Evolutionary conservation across 1,284 basidiomycete species (phyloP).

Genomic region (Tremellales sp.): DNA sequence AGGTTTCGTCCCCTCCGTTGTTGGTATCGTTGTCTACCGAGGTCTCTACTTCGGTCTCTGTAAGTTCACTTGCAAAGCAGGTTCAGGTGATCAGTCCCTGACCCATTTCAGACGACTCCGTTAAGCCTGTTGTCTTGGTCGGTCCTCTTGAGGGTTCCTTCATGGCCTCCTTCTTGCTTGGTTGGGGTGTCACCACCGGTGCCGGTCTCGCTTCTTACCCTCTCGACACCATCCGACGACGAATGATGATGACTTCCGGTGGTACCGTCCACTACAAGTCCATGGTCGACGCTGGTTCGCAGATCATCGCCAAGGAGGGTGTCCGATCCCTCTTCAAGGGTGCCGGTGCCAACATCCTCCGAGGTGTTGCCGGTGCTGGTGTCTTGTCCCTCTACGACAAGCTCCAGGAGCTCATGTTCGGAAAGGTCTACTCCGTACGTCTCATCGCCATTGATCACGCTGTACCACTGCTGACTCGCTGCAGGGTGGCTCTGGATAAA

Average conservation of each 20-base stretch:
- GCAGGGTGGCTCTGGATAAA: conserved; percentile 45
- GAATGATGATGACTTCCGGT: conserved; percentile 70
- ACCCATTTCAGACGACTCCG: conserved; percentile 52
- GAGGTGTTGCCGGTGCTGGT: conserved; percentile 68
- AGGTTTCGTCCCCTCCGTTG: conserved; percentile 61
- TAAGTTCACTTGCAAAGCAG: conserved; percentile 18
- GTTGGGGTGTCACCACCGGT: conserved; percentile 57
- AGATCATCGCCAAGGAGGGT: conserved; percentile 61
- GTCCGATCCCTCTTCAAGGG: conserved; percentile 60
- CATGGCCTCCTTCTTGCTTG: conserved; percentile 60
- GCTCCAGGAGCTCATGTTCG: conserved; percentile 66
- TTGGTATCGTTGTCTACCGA: conserved; percentile 62
- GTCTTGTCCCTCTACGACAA: conserved; percentile 67
- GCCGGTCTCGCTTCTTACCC: conserved; percentile 64
- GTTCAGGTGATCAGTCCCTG: background rate
- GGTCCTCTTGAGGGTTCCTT: conserved; percentile 60
- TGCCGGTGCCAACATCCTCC: conserved; percentile 57
- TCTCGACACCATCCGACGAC: conserved; percentile 61
- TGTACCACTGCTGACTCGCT: conserved; percentile 1
- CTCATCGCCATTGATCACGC: background rate
- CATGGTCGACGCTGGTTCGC: conserved; percentile 61
- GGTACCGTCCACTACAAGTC: conserved; percentile 53
- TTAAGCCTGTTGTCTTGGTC: conserved; percentile 57
- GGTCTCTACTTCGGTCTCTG: conserved; percentile 54
- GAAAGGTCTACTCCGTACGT: conserved; percentile 84